A percentile compares a stretch with the other conserved stretches of the same genome.
phyloP scores from a whole-genome alignment of 1,284 basidiomycete species.

The Fistulinella cinereoalba region DNA sequence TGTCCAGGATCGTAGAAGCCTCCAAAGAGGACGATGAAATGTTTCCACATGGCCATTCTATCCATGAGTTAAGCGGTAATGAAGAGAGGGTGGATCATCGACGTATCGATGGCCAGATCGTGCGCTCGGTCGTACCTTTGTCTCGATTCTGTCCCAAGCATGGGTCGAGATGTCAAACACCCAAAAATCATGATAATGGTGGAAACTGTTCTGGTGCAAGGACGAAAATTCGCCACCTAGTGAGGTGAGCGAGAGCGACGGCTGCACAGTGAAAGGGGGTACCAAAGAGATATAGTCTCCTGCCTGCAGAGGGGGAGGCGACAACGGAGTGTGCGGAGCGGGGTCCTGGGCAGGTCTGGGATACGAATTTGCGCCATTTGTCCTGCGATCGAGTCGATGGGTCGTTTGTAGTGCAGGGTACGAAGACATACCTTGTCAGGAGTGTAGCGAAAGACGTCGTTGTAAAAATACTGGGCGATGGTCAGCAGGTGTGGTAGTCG shows the following conservation, averaged over 20 bases:
- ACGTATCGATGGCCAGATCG: slow-evolving; percentile 77
- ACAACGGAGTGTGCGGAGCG: slow-evolving; percentile 83
- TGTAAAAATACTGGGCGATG: slow-evolving; percentile 67
- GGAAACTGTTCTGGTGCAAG: slow-evolving; percentile 82
- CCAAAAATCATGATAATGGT: slow-evolving; percentile 91
- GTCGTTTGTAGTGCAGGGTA: too few relatives aligned
- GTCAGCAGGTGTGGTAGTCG: not conserved
- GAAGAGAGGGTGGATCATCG: not conserved
- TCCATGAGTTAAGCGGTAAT: not conserved
- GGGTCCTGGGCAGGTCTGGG: slow-evolving; percentile 80
- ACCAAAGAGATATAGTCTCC: slow-evolving; percentile 86
- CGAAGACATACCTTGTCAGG: slow-evolving; percentile 61
- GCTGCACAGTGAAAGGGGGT: too few relatives aligned
- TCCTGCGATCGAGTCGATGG: not conserved
- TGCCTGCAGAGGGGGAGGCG: slow-evolving; percentile 69
- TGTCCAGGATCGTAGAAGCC: slow-evolving; percentile 85
- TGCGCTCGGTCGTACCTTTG: slow-evolving; percentile 78
- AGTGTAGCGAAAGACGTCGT: slow-evolving; percentile 78
- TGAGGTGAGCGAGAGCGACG: too few relatives aligned
- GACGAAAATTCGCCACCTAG: slow-evolving; percentile 86
- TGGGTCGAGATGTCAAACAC: slow-evolving; percentile 73
- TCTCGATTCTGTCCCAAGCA: slow-evolving; percentile 87
- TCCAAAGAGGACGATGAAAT: slow-evolving; percentile 83
- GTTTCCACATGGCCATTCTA: slow-evolving; percentile 91
- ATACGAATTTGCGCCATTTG: slow-evolving; percentile 85